Conservation (phyloP, 140 eudicot genomes). For the Anethum foeniculum region DNA sequence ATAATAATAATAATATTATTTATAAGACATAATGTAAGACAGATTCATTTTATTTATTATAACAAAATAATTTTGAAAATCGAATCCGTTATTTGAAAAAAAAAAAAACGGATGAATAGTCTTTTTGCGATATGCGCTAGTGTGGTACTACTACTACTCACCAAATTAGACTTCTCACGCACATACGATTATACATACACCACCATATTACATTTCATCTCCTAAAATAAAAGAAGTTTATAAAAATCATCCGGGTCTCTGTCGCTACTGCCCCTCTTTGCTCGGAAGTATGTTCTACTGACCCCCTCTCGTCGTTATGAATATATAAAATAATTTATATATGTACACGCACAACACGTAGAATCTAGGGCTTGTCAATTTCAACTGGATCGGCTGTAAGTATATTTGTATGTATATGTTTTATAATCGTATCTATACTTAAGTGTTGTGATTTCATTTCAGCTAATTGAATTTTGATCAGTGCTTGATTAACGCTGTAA, state of each 20-base stretch:
- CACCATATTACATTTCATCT: too few relatives aligned
- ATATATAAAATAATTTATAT: not conserved
- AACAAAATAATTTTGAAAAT: too few relatives aligned
- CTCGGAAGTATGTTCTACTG: conserved; percentile 5
- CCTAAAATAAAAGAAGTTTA: not conserved
- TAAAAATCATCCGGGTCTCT: not conserved
- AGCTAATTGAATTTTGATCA: not conserved
- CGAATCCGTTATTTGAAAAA: too few relatives aligned
- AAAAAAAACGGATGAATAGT: too few relatives aligned
- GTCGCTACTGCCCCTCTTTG: not conserved
- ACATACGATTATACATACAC: not conserved
- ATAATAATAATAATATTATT: too few relatives aligned
- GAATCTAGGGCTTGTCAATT: conserved; percentile 11
- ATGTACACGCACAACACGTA: not conserved
- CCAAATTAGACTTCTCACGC: not conserved
- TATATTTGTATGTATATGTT: not conserved
- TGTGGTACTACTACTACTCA: too few relatives aligned
- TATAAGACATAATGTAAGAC: too few relatives aligned
- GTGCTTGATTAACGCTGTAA: not conserved
- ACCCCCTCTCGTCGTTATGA: not conserved
- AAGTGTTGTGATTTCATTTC: not conserved
- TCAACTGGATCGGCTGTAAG: conserved; percentile 1
- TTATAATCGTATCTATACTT: not conserved
- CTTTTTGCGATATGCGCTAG: too few relatives aligned
- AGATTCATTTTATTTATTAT: too few relatives aligned